Percentiles rank a stretch among this genome's conserved stretches.
Conservation (phyloP, 1,284 basidiomycete genomes). For the Heterobasidion occidentale region DNA sequence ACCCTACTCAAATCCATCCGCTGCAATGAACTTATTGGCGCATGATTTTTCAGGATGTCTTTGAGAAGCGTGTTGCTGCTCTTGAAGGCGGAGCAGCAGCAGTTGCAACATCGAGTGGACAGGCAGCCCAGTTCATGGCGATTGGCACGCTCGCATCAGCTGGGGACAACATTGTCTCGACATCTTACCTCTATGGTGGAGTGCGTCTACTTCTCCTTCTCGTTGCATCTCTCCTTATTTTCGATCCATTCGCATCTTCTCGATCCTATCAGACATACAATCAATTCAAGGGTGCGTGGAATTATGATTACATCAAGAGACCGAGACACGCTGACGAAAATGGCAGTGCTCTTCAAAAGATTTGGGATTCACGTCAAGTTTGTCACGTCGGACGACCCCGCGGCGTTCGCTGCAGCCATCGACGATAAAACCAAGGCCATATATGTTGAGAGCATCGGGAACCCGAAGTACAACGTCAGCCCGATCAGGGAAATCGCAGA, state of each 20-base stretch:
- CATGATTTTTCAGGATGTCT: conserved; percentile 50
- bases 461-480: conserved; percentile 75
- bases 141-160: conserved; percentile 51
- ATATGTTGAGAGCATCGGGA: conserved; percentile 80
- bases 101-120: conserved; percentile 73
- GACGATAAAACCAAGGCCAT: conserved; percentile 75
- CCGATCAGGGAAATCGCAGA: conserved; percentile 72
- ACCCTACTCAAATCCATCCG: not conserved
- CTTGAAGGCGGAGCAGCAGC: conserved; percentile 80
- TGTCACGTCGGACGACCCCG: conserved; percentile 54
- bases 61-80: conserved; percentile 80
- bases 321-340: not conserved
- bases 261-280: conserved; percentile 60
- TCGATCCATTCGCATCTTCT: not conserved
- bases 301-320: conserved; percentile 4
- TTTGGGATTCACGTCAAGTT: conserved; percentile 78
- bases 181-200: conserved; percentile 61
- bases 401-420: conserved; percentile 65
- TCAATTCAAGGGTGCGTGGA: conserved; percentile 68
- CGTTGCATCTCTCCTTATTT: not conserved
- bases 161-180: conserved; percentile 19
- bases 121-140: conserved; percentile 78
- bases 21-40: not conserved
- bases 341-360: conserved; percentile 62
- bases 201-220: conserved; percentile 26